A percentile compares a stretch with the other conserved stretches of the same genome.
Evolutionary conservation across 75 land plant species (phyloP).

Genomic region (Picea sitchensis): DNA sequence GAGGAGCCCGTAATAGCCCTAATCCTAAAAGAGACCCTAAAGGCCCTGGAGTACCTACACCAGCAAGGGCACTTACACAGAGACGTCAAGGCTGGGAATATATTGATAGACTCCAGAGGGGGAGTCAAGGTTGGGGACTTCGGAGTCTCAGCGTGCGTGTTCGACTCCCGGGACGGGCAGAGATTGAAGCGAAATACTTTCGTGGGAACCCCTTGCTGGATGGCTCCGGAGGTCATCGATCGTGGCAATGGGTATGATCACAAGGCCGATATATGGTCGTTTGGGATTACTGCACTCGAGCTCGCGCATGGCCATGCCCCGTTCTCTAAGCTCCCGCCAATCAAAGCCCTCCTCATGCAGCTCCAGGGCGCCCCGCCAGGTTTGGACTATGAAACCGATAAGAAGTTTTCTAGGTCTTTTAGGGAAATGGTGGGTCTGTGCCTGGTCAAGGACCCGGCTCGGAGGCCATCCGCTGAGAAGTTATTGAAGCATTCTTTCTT

Average conservation of each 20-base stretch:
- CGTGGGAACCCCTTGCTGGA: slow-evolving; percentile 85
- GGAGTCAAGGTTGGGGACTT: slow-evolving; percentile 67
- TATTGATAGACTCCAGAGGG: slow-evolving; percentile 49
- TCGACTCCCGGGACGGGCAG: slow-evolving; percentile 43
- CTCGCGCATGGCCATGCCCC: slow-evolving; percentile 86
- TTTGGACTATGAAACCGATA: slow-evolving; percentile 59
- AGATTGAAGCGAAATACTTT: slow-evolving; percentile 30
- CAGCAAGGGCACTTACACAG: slow-evolving; percentile 62
- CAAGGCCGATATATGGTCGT: slow-evolving; percentile 89
- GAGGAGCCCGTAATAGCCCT: slow-evolving; percentile 74
- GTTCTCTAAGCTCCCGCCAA: slow-evolving; percentile 80
- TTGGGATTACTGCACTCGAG: slow-evolving; percentile 83
- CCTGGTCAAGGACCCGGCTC: slow-evolving; percentile 60
- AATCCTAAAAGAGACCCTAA: slow-evolving; percentile 55
- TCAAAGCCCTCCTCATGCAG: slow-evolving; percentile 88
- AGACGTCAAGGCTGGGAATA: slow-evolving; percentile 75
- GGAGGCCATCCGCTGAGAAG: slow-evolving; percentile 72
- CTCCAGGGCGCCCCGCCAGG: slow-evolving; percentile 96
- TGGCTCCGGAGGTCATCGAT: slow-evolving; percentile 70
- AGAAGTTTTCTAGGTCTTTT: slow-evolving; percentile 68
- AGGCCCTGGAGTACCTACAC: slow-evolving; percentile 64
- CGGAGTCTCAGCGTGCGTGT: slow-evolving; percentile 72
- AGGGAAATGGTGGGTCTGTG: slow-evolving; percentile 76
- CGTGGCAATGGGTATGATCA: slow-evolving; percentile 34
- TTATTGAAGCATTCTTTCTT: slow-evolving; percentile 75